Evolutionary conservation across 805 yeast species (phyloP), one percentile per base, ranked within the genome.

Genomic region (Wickerhamiella alocasiicola): DNA sequence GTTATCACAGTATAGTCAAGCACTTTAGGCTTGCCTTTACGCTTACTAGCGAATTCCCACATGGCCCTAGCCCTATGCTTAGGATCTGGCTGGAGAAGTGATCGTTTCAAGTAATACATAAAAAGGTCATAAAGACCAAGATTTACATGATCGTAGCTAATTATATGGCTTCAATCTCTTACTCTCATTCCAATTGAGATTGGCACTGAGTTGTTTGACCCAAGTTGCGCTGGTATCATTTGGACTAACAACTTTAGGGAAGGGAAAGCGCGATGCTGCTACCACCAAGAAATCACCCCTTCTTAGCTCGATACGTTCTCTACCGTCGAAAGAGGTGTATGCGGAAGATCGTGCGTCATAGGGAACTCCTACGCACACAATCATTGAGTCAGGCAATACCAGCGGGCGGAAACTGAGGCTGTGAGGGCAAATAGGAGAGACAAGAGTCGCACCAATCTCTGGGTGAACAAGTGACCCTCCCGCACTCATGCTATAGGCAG

Each of bases 391-490:
- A 0, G 97, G 97, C 21, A 88, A 65, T 43, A 88, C 67, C 41
- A 88, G 80, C 2, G 97, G 97, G 49, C 97, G 68, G 63, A 88
- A 88, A 6, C 94, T 81, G 34, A 88, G 67, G 0, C 96, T 84
- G 55, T 88, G 97, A 1, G 97, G 96, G 56, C 97, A 88, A 44
- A 88, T 85, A 0, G 97, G 97, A 0, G 97, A 85, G 5, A 88
- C 85, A 42, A 85, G 76, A 23, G 87, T 81, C 7, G 95, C 95
- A 46, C 85, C 79, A 12, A 88, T 94, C 24, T 83, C 85, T 0
- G 97, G 96, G 53, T 87, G 95, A 4, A 88, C 94, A 37, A 88
- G 68, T 0, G 95, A 79, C 1, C 97, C 97, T 11, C 96, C 96
- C 0, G 97, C 96, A 32, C 94, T 79, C 37, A 88, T 65, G 1